These are phyloP conservation scores for Neofusicoccum parvum DNA, from an alignment of 2,329 filamentous ascomycete genomes.

Conservation along the genomic window DNA sequence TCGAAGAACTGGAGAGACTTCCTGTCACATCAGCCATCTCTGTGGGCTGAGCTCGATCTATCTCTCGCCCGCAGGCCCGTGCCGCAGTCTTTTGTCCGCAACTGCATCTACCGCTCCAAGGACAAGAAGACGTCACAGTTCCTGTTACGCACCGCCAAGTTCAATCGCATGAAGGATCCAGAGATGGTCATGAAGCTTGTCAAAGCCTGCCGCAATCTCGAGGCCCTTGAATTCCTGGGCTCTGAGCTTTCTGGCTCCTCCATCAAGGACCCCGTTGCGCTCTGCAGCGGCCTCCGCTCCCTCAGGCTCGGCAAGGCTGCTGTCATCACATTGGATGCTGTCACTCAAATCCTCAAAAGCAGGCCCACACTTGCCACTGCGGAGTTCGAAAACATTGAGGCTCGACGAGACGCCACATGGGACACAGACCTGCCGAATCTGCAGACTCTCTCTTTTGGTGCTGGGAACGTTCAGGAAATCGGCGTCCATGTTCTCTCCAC, in stretches of 20 bases:
- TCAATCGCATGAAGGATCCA: slow-evolving; percentile 42
- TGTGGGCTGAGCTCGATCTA: slow-evolving; percentile 60
- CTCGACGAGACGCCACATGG: slow-evolving; percentile 25
- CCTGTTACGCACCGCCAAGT: slow-evolving; percentile 28
- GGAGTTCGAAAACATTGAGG: slow-evolving; percentile 26
- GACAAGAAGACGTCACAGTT: slow-evolving; percentile 38
- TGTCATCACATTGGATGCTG: slow-evolving; percentile 30
- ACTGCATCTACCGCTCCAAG: slow-evolving; percentile 45
- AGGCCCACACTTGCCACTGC: slow-evolving; percentile 31
- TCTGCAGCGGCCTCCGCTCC: slow-evolving; percentile 30
- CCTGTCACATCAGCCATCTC: slow-evolving; percentile 47
- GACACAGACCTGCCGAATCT: slow-evolving; percentile 31
- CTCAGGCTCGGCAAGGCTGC: slow-evolving; percentile 30
- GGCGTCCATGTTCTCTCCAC: neutral
- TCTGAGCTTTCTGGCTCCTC: slow-evolving; percentile 31
- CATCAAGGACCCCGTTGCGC: slow-evolving; percentile 34
- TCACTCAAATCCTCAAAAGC: slow-evolving; percentile 33
- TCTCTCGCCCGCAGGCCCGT: slow-evolving; percentile 48
- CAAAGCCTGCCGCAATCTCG: slow-evolving; percentile 38
- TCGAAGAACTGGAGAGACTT: slow-evolving; percentile 59
- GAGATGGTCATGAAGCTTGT: slow-evolving; percentile 45
- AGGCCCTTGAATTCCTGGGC: slow-evolving; percentile 35
- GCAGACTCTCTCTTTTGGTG: slow-evolving; percentile 27
- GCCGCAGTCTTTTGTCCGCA: slow-evolving; percentile 43
- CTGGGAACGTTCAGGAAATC: neutral